Conservation (phyloP, 768 basidiomycete genomes). For the Chalciporus chontae region DNA sequence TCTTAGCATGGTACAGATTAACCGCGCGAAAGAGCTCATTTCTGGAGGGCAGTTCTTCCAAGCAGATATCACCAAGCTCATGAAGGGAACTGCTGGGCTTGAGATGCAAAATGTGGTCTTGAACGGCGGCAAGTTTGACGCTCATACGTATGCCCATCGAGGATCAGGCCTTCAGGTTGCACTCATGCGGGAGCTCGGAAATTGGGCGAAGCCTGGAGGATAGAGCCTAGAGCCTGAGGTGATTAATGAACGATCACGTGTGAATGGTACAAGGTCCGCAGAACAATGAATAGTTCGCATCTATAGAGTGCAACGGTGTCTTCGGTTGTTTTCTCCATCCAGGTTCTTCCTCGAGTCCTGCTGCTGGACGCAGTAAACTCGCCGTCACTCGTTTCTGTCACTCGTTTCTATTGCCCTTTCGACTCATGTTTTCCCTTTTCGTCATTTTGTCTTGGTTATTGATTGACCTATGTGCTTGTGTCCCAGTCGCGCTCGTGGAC, state of each 20-base stretch:
- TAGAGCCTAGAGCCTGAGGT: too few species aligned
- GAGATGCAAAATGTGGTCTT: not conserved
- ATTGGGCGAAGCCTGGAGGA: constrained; percentile 13
- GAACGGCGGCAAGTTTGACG: not conserved
- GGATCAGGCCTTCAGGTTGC: constrained; percentile 5
- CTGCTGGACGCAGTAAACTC: constrained; percentile 15
- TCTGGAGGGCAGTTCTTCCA: constrained; percentile 2
- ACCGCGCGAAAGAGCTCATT: constrained; percentile 7
- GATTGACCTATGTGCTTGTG: constrained; percentile 5
- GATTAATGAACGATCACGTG: not conserved
- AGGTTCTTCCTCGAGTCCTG: not conserved
- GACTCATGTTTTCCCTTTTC: constrained; percentile 17
- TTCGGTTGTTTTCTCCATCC: not conserved
- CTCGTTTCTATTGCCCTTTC: not conserved
- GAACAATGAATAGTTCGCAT: not conserved
- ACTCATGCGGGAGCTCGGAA: constrained; percentile 13
- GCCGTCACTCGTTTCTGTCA: constrained; percentile 14
- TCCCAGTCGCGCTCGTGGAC: constrained; percentile 12
- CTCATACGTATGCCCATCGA: constrained; percentile 7
- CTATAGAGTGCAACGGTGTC: not conserved
- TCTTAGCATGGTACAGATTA: constrained; percentile 7
- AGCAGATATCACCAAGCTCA: constrained; percentile 6
- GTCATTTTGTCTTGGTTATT: constrained; percentile 12
- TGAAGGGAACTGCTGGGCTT: not conserved
- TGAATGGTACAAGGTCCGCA: not conserved